A percentile compares a stretch with the other conserved stretches of the same genome.
These are phyloP conservation scores for Xylaria castorea DNA, from an alignment of 495 filamentous ascomycete species.

Conservation along the genomic window DNA sequence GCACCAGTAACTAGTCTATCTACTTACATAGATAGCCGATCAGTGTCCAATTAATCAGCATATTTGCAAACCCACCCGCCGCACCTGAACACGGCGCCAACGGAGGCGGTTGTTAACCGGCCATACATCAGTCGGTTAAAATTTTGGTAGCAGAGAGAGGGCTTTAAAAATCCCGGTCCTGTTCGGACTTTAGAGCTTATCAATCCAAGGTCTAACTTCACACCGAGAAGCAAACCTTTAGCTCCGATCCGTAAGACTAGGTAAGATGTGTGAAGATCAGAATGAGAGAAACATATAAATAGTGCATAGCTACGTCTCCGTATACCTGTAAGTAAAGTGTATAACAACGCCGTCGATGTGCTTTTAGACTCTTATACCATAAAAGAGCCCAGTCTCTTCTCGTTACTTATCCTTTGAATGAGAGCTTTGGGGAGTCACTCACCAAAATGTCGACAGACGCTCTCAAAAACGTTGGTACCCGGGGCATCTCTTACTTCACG, in stretches of 20 bases:
- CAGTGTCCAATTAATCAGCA: not conserved
- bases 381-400: not conserved
- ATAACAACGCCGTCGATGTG: not conserved
- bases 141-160: not conserved
- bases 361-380: not conserved
- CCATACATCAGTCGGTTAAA: not conserved
- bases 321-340: not conserved
- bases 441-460: not conserved
- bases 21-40: not conserved
- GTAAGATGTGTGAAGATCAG: not conserved
- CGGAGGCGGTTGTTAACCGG: not conserved
- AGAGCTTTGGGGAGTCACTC: not conserved
- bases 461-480: slow-evolving; percentile 51
- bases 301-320: not conserved
- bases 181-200: slow-evolving; percentile 12
- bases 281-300: slow-evolving; percentile 3
- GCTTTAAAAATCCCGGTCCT: not conserved
- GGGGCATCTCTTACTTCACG: slow-evolving; percentile 71
- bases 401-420: not conserved
- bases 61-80: not conserved
- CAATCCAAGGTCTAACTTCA: slow-evolving; percentile 11
- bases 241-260: not conserved
- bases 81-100: not conserved
- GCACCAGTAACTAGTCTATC: not conserved
- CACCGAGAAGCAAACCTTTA: not conserved